phyloP scores from a whole-genome alignment of 441 rosid genomes.

The Capsella rubella region DNA sequence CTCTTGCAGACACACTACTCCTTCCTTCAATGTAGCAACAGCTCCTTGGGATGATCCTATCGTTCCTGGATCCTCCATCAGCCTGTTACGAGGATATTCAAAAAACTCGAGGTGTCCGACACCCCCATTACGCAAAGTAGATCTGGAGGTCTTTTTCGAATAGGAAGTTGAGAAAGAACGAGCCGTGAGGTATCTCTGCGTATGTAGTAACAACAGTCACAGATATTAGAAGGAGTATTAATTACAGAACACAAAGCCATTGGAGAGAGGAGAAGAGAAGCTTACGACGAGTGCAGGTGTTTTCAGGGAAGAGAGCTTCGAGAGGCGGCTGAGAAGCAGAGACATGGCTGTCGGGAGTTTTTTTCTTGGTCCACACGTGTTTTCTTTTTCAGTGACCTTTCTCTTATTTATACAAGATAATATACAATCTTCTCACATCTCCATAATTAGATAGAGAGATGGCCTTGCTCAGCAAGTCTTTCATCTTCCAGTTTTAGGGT shows the following conservation, averaged over 20 bases:
- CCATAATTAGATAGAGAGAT: too few relatives aligned
- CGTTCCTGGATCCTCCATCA: neutral
- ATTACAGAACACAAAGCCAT: neutral
- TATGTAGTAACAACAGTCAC: neutral
- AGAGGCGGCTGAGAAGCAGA: neutral
- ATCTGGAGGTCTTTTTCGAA: neutral
- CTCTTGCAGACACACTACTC: neutral
- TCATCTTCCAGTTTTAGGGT: too few relatives aligned
- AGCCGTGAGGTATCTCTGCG: neutral
- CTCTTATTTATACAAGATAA: too few relatives aligned
- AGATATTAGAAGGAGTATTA: neutral
- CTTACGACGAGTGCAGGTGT: neutral
- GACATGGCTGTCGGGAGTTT: neutral
- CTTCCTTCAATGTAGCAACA: neutral
- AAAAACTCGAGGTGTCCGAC: neutral
- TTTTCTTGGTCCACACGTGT: neutral
- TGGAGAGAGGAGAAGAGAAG: neutral
- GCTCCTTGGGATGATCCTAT: neutral
- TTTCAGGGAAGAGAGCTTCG: neutral
- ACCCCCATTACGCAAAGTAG: neutral
- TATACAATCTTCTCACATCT: too few relatives aligned
- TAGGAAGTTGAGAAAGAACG: neutral
- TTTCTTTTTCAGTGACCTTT: too few relatives aligned
- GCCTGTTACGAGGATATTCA: too few relatives aligned
- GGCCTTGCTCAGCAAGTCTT: too few relatives aligned